Evolutionary conservation across 805 yeast genomes (phyloP).

Genomic region (Kodamaea lidongshanica): DNA sequence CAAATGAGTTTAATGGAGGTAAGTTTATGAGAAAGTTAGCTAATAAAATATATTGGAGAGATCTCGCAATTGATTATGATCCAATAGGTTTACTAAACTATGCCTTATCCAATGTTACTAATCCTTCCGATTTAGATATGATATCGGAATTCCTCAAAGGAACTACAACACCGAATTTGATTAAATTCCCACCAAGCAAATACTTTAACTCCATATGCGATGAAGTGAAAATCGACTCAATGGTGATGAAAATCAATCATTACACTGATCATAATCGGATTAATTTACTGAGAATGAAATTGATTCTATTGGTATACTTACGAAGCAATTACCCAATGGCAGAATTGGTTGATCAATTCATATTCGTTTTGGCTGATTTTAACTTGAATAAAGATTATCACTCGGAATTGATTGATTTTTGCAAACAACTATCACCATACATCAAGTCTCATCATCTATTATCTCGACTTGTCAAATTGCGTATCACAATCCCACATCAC

Average conservation of each 20-base stretch:
- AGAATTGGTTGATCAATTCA: constrained; percentile 10
- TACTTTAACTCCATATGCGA: too few relatives aligned
- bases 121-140: too few relatives aligned
- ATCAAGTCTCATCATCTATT: constrained; percentile 1
- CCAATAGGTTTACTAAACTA: too few relatives aligned
- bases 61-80: too few relatives aligned
- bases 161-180: too few relatives aligned
- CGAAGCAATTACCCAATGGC: not conserved
- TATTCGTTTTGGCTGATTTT: constrained; percentile 22
- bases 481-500: constrained; percentile 9
- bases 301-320: constrained; percentile 12
- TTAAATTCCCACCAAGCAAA: too few relatives aligned
- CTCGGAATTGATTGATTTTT: constrained; percentile 11
- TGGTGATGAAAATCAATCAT: constrained; percentile 19
- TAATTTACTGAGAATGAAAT: constrained; percentile 13
- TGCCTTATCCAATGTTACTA: too few relatives aligned
- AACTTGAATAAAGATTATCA: constrained; percentile 18
- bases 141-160: too few relatives aligned
- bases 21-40: too few relatives aligned
- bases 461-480: constrained; percentile 1
- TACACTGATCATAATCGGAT: constrained; percentile 13
- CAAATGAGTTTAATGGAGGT: too few relatives aligned
- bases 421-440: constrained; percentile 14
- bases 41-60: too few relatives aligned
- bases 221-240: constrained; percentile 1